Evolutionary conservation across 2,329 filamentous ascomycete species (phyloP).

Genomic region (Amphichorda felina): DNA sequence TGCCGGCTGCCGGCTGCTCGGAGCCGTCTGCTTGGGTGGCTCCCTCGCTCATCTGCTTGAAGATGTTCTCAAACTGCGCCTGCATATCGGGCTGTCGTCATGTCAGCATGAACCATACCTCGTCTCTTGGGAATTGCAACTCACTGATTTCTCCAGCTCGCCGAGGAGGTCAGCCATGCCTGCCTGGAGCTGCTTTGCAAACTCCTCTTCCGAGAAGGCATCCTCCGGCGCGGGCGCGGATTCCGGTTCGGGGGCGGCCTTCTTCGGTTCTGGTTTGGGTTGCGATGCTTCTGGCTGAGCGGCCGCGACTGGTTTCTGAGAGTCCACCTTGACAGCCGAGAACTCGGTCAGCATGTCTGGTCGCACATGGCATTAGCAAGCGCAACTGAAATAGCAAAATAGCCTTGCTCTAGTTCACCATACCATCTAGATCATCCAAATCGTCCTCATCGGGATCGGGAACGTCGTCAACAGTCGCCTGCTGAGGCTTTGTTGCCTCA

Average conservation of each 20-base stretch:
- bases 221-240: conserved; percentile 19
- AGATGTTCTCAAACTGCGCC: conserved; percentile 65
- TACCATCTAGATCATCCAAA: conserved; percentile 82
- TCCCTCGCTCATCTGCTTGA: conserved; percentile 52
- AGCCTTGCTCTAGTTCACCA: conserved; percentile 7
- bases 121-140: conserved; percentile 8
- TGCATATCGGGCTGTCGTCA: conserved; percentile 53
- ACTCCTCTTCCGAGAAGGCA: conserved; percentile 57
- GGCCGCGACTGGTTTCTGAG: conserved; percentile 11
- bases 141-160: conserved; percentile 51
- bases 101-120: conserved; percentile 3
- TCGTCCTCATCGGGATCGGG: conserved; percentile 91
- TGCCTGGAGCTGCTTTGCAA: conserved; percentile 75
- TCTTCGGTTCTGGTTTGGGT: neutral
- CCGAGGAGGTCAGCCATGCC: conserved; percentile 79
- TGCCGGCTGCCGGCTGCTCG: conserved; percentile 9
- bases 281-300: conserved; percentile 10
- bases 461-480: conserved; percentile 37
- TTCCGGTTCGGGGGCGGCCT: conserved; percentile 17
- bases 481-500: conserved; percentile 5
- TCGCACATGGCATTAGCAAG: conserved; percentile 3
- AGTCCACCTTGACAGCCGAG: conserved; percentile 45
- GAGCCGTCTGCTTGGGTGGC: conserved; percentile 15
- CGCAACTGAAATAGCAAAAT: neutral
- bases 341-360: conserved; percentile 91